phyloP scores from a whole-genome alignment of 2,329 filamentous ascomycete species.

The Phaeophleospora eucalypticola region DNA sequence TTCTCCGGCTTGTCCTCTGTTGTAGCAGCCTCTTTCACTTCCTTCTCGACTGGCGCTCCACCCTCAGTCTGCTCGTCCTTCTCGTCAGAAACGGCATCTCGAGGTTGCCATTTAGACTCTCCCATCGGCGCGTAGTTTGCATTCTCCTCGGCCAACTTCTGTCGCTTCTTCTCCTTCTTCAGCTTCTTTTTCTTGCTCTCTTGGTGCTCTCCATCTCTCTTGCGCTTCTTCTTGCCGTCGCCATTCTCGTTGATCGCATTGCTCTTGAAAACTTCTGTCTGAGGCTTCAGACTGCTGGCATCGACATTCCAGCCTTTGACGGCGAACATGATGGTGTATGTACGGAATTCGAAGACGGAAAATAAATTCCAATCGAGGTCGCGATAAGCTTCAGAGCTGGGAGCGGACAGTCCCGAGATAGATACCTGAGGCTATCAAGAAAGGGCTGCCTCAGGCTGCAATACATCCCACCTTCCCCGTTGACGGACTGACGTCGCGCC shows the following conservation, averaged over 20 bases:
- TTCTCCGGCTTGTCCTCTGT: conserved; percentile 21
- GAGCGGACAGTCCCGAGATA: neutral
- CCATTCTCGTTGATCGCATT: conserved; percentile 40
- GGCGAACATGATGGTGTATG: conserved; percentile 65
- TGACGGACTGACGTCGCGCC: conserved; percentile 1
- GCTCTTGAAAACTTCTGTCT: conserved; percentile 48
- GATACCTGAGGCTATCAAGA: too few relatives aligned
- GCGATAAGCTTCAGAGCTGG: conserved; percentile 2
- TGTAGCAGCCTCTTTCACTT: neutral
- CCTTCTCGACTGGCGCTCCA: neutral
- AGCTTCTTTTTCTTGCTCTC: conserved; percentile 54
- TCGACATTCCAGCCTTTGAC: conserved; percentile 90
- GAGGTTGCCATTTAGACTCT: neutral
- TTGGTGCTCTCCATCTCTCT: conserved; percentile 56
- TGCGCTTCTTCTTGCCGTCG: conserved; percentile 46
- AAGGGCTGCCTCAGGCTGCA: neutral
- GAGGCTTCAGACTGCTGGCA: conserved; percentile 65
- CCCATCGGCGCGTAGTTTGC: conserved; percentile 2
- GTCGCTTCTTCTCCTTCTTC: conserved; percentile 25
- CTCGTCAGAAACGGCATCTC: neutral
- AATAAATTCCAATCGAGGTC: neutral
- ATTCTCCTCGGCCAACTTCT: conserved; percentile 5
- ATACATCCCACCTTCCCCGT: neutral
- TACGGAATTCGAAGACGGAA: neutral
- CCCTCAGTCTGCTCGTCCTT: neutral